Percentiles rank a stretch among this genome's conserved stretches.
phyloP scores from a whole-genome alignment of 164 flowering plant genomes.

The Vitis rotundifolia region DNA sequence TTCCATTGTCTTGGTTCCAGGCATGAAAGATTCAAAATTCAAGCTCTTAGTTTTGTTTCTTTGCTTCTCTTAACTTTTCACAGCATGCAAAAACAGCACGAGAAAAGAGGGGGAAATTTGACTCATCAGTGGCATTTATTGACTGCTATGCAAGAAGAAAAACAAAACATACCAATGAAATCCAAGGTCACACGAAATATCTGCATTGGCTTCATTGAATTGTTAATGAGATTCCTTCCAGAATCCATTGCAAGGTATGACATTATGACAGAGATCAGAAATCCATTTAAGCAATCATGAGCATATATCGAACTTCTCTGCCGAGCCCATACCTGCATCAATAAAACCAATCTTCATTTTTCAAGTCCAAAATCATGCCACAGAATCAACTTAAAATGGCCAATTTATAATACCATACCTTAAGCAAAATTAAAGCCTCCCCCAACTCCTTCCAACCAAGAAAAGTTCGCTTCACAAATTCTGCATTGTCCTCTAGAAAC shows the following conservation, averaged over 20 bases:
- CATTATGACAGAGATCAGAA: slow-evolving; percentile 66
- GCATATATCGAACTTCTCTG: slow-evolving; percentile 64
- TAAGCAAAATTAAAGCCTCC: slow-evolving; percentile 72
- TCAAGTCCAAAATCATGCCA: not conserved
- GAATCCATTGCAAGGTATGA: slow-evolving; percentile 63
- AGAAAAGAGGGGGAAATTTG: not conserved
- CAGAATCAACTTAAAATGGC: not conserved
- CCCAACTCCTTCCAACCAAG: slow-evolving; percentile 68
- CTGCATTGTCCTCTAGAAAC: slow-evolving; percentile 68
- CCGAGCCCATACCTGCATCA: slow-evolving; percentile 87
- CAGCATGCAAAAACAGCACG: not conserved
- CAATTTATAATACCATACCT: slow-evolving; percentile 43
- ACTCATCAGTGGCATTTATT: too few relatives aligned
- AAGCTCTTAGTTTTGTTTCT: too few relatives aligned
- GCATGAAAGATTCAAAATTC: too few relatives aligned
- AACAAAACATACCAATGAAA: slow-evolving; percentile 64
- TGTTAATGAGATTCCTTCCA: slow-evolving; percentile 47
- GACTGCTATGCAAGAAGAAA: not conserved
- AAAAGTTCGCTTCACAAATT: slow-evolving; percentile 47
- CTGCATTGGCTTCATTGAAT: slow-evolving; percentile 72
- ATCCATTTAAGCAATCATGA: slow-evolving; percentile 86
- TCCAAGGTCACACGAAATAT: slow-evolving; percentile 71
- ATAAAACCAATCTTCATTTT: slow-evolving; percentile 7
- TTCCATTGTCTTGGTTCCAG: too few relatives aligned
- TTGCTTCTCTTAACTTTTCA: too few relatives aligned